Evolutionary conservation across 768 basidiomycete species (phyloP).

Genomic region (Crassisporium funariophilum): DNA sequence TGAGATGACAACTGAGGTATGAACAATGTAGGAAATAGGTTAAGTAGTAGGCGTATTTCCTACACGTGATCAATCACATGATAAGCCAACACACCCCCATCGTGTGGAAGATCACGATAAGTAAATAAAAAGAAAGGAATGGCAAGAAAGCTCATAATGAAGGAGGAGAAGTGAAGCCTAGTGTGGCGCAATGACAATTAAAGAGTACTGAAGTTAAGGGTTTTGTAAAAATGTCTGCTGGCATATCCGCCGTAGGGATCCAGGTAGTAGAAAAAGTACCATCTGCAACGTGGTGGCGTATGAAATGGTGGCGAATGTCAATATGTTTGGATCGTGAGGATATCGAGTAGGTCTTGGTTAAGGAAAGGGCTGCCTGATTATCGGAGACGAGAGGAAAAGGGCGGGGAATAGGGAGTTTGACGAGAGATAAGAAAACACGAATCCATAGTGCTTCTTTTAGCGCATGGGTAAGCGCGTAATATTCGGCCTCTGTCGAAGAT

Average conservation of each 20-base stretch:
- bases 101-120: neutral
- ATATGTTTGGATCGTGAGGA: neutral
- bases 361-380: neutral
- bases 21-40: too few relatives aligned
- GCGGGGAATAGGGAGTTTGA: neutral
- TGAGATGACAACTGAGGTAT: too few relatives aligned
- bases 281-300: neutral
- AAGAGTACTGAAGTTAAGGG: constrained; percentile 16
- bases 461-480: constrained; percentile 27
- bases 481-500: constrained; percentile 26
- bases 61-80: too few relatives aligned
- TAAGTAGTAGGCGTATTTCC: too few relatives aligned
- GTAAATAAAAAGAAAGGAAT: too few relatives aligned
- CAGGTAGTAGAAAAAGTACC: constrained; percentile 15
- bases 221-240: constrained; percentile 44
- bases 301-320: neutral
- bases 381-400: neutral
- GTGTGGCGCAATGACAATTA: neutral
- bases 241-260: constrained; percentile 32
- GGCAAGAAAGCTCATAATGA: too few relatives aligned
- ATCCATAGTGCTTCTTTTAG: constrained; percentile 28
- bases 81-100: constrained; percentile 10
- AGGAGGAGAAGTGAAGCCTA: neutral
- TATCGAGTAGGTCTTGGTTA: neutral
- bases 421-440: constrained; percentile 18